A percentile compares a stretch with the other conserved stretches of the same genome.
Conservation (phyloP, 345 rosid species). For the Citrus cavaleriei region DNA sequence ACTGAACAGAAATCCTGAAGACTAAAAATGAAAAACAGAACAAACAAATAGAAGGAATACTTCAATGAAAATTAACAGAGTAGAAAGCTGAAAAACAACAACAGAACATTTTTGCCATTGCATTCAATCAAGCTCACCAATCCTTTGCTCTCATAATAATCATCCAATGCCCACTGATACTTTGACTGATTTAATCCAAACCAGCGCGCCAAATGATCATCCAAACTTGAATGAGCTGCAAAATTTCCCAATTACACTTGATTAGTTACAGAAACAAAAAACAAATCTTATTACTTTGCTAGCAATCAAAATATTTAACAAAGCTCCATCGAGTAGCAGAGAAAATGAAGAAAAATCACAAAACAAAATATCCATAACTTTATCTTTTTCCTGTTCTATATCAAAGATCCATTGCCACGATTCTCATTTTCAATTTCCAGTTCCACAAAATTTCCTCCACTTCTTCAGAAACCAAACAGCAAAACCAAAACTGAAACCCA, state of each 20-base stretch:
- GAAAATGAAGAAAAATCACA: neutral
- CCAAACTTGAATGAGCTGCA: conserved; percentile 94
- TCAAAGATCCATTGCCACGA: neutral
- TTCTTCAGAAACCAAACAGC: conserved; percentile 7
- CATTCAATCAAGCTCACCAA: conserved; percentile 46
- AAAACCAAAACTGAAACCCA: neutral
- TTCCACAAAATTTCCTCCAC: neutral
- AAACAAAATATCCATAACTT: neutral
- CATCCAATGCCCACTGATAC: conserved; percentile 98
- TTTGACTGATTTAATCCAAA: conserved; percentile 96
- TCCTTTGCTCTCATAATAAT: conserved; percentile 82
- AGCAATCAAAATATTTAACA: neutral
- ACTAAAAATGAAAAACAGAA: neutral
- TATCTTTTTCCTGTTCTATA: neutral
- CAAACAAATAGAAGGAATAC: neutral
- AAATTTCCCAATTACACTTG: neutral
- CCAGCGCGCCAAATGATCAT: conserved; percentile 98
- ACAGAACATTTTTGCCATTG: neutral
- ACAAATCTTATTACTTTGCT: neutral
- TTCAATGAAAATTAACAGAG: neutral
- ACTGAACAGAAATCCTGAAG: neutral
- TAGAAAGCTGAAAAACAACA: neutral
- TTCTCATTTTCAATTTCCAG: neutral
- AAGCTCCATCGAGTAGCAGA: neutral
- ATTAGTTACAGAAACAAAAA: neutral